Conservation (phyloP, 2,329 filamentous ascomycete species). For the Beauveria rudraprayagi region DNA sequence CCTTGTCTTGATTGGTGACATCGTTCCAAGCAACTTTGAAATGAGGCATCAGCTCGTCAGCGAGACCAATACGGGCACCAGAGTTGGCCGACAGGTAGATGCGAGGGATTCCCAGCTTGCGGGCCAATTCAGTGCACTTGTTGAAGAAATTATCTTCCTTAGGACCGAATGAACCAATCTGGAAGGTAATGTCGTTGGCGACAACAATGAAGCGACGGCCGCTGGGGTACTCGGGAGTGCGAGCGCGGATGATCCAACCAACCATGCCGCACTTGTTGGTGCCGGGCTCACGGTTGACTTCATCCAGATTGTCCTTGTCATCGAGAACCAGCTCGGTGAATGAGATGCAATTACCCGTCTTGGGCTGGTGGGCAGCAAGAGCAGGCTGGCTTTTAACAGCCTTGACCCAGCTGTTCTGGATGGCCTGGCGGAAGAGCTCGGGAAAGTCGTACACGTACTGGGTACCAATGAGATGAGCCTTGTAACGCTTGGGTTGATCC, state of each 20-base stretch:
- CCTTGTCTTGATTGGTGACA: constrained; percentile 65
- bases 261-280: constrained; percentile 98
- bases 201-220: constrained; percentile 92
- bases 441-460: constrained; percentile 99
- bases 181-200: constrained; percentile 98
- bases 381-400: constrained; percentile 65
- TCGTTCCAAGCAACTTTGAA: constrained; percentile 98
- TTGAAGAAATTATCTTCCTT: constrained; percentile 97
- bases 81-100: constrained; percentile 99
- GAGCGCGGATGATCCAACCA: constrained; percentile 91
- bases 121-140: constrained; percentile 95
- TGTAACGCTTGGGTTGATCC: constrained; percentile 97
- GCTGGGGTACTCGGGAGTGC: constrained; percentile 88
- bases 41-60: constrained; percentile 92
- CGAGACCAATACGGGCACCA: constrained; percentile 92
- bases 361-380: constrained; percentile 72
- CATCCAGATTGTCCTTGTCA: constrained; percentile 82
- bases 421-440: constrained; percentile 95
- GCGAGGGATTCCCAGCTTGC: constrained; percentile 88
- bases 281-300: constrained; percentile 90
- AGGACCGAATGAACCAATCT: constrained; percentile 95
- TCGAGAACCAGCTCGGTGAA: constrained; percentile 93
- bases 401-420: constrained; percentile 88
- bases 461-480: constrained; percentile 97
- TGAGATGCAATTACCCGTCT: constrained; percentile 83